Evolutionary conservation across 345 rosid genomes (phyloP).

Genomic region (Reutealis trisperma): DNA sequence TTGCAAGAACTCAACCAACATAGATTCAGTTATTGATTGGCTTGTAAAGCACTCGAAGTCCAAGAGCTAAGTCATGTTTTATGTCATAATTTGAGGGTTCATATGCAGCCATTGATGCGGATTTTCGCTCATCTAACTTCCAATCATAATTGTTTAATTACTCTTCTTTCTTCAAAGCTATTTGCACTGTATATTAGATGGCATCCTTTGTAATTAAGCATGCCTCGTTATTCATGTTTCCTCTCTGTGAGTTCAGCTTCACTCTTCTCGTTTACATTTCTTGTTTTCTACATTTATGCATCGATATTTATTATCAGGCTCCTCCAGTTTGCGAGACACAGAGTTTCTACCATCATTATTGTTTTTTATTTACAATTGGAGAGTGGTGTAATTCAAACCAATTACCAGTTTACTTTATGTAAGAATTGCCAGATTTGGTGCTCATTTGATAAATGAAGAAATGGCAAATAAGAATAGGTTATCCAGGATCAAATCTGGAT

Average conservation of each 20-base stretch:
- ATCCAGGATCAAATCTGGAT: too few species aligned
- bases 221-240: neutral
- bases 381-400: too few species aligned
- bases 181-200: neutral
- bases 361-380: too few species aligned
- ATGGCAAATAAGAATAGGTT: too few species aligned
- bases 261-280: neutral
- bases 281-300: neutral
- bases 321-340: neutral
- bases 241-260: neutral
- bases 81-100: neutral
- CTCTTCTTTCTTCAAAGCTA: neutral
- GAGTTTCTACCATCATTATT: too few species aligned
- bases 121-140: neutral
- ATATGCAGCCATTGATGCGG: neutral
- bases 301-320: too few species aligned
- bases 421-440: too few species aligned
- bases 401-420: too few species aligned
- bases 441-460: too few species aligned
- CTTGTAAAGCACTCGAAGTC: constrained; percentile 70
- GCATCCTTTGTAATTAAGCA: neutral
- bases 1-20: constrained; percentile 73
- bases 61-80: constrained; percentile 37
- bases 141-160: neutral
- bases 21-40: constrained; percentile 68